These are phyloP conservation scores for Gaeumannomyces tritici DNA, from an alignment of 2,329 filamentous ascomycete genomes.

Conservation along the genomic window DNA sequence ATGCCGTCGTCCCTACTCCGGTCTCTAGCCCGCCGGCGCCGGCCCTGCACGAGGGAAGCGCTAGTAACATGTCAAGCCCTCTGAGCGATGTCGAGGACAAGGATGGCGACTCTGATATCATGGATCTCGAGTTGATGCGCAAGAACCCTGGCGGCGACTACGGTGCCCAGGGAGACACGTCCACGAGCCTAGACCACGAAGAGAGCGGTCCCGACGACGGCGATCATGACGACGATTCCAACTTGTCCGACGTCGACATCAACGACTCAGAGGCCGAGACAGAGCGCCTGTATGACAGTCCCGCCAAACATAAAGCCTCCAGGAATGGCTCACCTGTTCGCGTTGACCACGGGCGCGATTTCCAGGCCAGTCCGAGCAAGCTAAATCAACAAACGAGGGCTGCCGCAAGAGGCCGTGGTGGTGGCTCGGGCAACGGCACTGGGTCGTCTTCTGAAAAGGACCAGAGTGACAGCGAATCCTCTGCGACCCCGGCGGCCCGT, in stretches of 20 bases:
- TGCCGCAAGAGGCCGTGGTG: slow-evolving; percentile 16
- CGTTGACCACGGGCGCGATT: slow-evolving; percentile 20
- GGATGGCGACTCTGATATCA: slow-evolving; percentile 59
- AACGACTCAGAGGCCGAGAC: slow-evolving; percentile 84
- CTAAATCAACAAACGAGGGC: slow-evolving; percentile 43
- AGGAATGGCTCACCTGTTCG: slow-evolving; percentile 6
- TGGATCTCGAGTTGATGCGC: slow-evolving; percentile 29
- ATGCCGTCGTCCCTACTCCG: slow-evolving; percentile 33
- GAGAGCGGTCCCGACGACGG: slow-evolving; percentile 11
- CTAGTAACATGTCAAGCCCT: slow-evolving; percentile 76
- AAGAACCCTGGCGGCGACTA: not conserved
- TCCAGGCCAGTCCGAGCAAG: slow-evolving; percentile 68
- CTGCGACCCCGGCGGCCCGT: not conserved
- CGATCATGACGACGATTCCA: slow-evolving; percentile 24
- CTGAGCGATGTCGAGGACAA: slow-evolving; percentile 86
- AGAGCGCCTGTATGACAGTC: slow-evolving; percentile 85
- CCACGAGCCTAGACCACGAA: slow-evolving; percentile 4
- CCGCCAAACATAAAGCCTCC: slow-evolving; percentile 42
- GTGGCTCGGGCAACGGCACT: slow-evolving; percentile 25
- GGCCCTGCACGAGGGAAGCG: slow-evolving; percentile 41
- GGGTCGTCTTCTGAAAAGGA: slow-evolving; percentile 19
- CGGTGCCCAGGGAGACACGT: slow-evolving; percentile 4
- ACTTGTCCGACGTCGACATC: slow-evolving; percentile 45
- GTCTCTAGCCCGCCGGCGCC: slow-evolving; percentile 39
- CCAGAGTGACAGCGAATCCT: slow-evolving; percentile 13